Conservation (phyloP, 2,329 filamentous ascomycete species). For the Verticillium isaacii region DNA sequence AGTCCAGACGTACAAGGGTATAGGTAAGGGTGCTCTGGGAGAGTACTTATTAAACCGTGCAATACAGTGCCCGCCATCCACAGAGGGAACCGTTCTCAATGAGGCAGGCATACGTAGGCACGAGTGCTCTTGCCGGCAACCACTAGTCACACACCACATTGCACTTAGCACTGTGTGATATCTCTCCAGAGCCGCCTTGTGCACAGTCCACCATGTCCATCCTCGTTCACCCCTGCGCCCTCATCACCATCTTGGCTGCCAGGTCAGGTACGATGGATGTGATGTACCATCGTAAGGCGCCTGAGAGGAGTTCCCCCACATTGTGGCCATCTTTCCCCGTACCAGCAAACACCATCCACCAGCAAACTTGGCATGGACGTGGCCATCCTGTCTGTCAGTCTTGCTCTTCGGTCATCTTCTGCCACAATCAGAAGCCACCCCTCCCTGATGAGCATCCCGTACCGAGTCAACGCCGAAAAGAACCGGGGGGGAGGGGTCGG, state of each 20-base stretch:
- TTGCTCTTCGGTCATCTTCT: background rate
- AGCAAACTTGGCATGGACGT: background rate
- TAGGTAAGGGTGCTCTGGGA: background rate
- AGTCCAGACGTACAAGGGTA: background rate
- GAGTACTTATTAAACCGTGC: too few species aligned
- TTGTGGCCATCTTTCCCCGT: background rate
- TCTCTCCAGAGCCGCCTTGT: background rate
- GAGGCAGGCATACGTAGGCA: too few species aligned
- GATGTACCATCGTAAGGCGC: too few species aligned
- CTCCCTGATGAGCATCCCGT: background rate
- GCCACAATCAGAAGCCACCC: background rate
- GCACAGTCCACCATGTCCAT: background rate
- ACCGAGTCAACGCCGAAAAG: background rate
- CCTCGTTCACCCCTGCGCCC: background rate
- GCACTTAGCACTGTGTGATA: background rate
- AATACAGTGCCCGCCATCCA: too few species aligned
- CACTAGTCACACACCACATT: background rate
- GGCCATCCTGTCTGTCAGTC: background rate
- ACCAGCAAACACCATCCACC: background rate
- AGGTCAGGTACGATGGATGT: background rate
- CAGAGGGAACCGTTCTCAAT: too few species aligned
- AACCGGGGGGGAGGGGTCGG: background rate
- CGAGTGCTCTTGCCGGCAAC: too few species aligned
- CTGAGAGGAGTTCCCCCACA: background rate
- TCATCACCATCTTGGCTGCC: background rate